Evolutionary conservation across 257 asterid genomes (phyloP), one percentile per base, ranked within the genome.

Genomic region (Leptodermis oblonga): DNA sequence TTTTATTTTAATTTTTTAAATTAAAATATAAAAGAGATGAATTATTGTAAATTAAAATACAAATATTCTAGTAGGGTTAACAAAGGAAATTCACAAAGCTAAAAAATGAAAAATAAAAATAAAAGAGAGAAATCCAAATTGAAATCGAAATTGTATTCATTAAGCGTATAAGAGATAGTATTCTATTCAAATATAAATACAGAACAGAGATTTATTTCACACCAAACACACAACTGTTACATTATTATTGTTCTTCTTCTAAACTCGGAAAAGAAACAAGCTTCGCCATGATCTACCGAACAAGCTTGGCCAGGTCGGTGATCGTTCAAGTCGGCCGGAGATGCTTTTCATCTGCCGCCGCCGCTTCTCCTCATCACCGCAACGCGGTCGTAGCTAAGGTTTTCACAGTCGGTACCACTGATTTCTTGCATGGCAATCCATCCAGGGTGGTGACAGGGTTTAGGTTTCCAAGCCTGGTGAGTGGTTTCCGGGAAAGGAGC

Each of bases 401-500:
- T 42, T 13, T 41, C 26, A 65, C 69, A 0, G 55, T 76, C 30
- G 69, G 56, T 15, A 15, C 59, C 14, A 13, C 72, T 62, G 37
- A 33, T 20, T 30, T 74, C 54, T 31, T 75, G 53, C 62, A 49
- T 52, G 61, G 75, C 3, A 66, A 67, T 25, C 69, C 76, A 5
- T 14, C 45, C 2, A 80, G 23, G 48, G 67, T 37, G n/a, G 65
- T 45, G 39, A 52, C 76, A 28, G 73, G 86, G 85, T 59, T 68
- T 71, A 66, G 81, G 71, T 73, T 75, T 20, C 75, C 77, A 17
- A 58, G 45, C 3, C 10, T 64, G 56, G 0, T 48, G 23, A 36
- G 30, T 34, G 82, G 82, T 9, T 65, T 73, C 37, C 87, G 93
- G 28, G 73, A 75, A 53, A 80, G 73, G 23, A 78, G 89, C 75